Evolutionary conservation across 2,329 filamentous ascomycete species (phyloP), one percentile per base, ranked within the genome.

Genomic region (Claviceps maximensis): DNA sequence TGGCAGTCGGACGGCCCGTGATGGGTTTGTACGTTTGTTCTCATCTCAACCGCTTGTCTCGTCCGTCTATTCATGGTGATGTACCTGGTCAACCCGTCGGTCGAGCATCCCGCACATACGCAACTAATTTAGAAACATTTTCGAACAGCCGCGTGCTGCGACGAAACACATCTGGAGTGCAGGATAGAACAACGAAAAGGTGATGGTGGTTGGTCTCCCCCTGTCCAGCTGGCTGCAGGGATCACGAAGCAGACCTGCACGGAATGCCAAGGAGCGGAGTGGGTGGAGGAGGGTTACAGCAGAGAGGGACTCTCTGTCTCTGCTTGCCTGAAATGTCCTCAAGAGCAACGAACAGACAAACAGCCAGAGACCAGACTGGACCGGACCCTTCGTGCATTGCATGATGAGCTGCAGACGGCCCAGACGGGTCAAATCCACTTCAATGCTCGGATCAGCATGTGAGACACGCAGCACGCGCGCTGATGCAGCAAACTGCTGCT

Each of bases 341-440:
- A 15, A 36, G 33, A 36, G 36, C 15, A 38, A 38, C 36, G n/a
- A 36, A 38, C n/a, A 38, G 36, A 38, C 36, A 38, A 36, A 38
- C n/a, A 38, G 36, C 36, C 36, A 38, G 36, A 38, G 15, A 38
- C 33, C 36, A 17, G 36, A 38, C 40, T 19, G 40, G 4, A 25
- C 19, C 46, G 31, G 47, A 49, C 47, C 47, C 47, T 49, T 49
- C 36, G 47, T 49, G 47, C 47, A 49, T 49, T 49, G 33, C 46
- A 47, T 21, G 13, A 40, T 31, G 45, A 31, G 46, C 9, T 33
- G 46, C 46, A 36, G n/a, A 15, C 44, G 23, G 44, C 44, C 44
- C 19, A n/a, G 44, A 6, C 23, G 44, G 44, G 15, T 46, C 44
- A 29, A 46, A 25, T 21, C 40, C 40, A 21, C 23, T 19, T 42